Conservation (phyloP, 2,329 filamentous ascomycete species). For the Alternaria viburni region DNA sequence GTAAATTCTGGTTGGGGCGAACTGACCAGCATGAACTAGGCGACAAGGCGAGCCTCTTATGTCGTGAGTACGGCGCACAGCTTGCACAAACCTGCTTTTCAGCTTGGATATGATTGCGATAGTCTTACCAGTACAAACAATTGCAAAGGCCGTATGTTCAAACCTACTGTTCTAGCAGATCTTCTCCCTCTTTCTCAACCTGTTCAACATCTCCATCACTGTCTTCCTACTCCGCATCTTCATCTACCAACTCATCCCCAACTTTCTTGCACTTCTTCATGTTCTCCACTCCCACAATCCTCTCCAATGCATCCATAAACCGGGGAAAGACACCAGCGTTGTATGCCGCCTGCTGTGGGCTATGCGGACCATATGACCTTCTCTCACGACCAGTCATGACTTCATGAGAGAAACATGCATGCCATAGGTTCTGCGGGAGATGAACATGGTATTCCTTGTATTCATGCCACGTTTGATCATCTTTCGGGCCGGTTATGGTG, state of each 20-base stretch:
- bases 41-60: background rate
- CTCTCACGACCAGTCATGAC: background rate
- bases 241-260: fast-evolving
- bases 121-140: background rate
- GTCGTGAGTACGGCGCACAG: background rate
- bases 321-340: background rate
- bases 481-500: too few relatives aligned
- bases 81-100: background rate
- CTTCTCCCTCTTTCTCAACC: background rate
- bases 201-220: background rate
- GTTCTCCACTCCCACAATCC: background rate
- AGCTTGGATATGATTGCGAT: background rate
- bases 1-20: background rate
- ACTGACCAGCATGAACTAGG: background rate
- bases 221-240: background rate
- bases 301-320: background rate
- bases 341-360: fast-evolving
- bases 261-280: background rate
- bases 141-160: background rate
- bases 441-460: background rate
- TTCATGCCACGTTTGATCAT: too few relatives aligned
- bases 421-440: background rate
- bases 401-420: background rate
- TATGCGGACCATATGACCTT: background rate
- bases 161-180: background rate